Base-by-base conservation (phyloP, 1,139 yeast species). In the Yamadazyma atlantica region DNA sequence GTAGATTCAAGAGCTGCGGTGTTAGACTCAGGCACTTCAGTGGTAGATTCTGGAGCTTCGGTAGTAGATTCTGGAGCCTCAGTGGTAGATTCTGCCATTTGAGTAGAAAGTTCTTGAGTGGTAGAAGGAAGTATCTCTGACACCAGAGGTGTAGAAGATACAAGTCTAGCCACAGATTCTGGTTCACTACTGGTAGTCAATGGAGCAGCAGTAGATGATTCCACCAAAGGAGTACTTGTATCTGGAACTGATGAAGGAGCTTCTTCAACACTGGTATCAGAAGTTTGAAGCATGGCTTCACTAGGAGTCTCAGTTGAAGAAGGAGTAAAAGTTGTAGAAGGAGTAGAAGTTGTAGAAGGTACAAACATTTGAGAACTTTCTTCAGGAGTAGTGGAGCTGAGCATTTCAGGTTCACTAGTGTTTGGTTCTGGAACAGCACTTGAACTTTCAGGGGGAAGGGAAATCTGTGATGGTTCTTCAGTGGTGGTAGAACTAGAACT, bases 1-100 rank as follows among this genome's bases (percentile, higher is more conserved):
- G 34, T 32, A 14, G 34, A 25, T 21, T 14, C 12, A 10, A 23
- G 13, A 13, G 34, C 15, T 9, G 7, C 29, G 6, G 19, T 12
- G 14, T 7, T 21, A 15, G 9, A n/a, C n/a, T n/a, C n/a, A n/a
- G n/a, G 14, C 7, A 10, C 21, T 14, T 29, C 25, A 16, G 15
- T 19, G 6, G 19, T 12, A 11, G 12, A 16, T 13, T 12, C 33
- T 12, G 39, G 25, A 13, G 27, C 31, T 26, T 21, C n/a, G n/a
- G 36, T 22, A 18, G 23, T 25, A 3, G 12, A 16, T 13, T 12
- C 33, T 12, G 39, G 25, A 13, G 27, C 31, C n/a, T n/a, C 26
- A 26, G 16, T 26, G n/a, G 16, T 6, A 12, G 14, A 6, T 26
- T n/a, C 16, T n/a, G n/a, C 15, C 8, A 14, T 4, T 4, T n/a